Base-by-base conservation (phyloP, 176 grass and related monocot species). In the Leersia perrieri region DNA sequence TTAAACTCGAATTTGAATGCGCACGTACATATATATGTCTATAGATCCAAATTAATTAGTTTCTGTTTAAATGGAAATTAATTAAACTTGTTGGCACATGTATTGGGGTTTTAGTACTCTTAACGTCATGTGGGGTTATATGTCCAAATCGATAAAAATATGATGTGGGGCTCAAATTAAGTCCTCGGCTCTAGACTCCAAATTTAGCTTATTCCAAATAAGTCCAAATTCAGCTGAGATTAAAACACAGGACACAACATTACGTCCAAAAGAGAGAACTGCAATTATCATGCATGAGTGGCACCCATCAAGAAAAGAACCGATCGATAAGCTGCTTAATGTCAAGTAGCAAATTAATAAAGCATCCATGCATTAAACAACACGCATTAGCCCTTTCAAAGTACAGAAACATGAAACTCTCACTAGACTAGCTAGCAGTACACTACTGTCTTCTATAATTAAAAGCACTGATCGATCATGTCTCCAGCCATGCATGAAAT, bases 361-460 rank as follows among this genome's bases (percentile, higher is more conserved):
- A 88, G 70, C 81, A 44, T 30, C 69, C 78, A 69, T 77, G 44
- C 83, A 81, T 76, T 85, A 82, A 81, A 67, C 72, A 82, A 77
- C 74, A 75, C 57, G 27, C 73, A 66, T 72, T 57, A 60, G 42
- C 72, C 72, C 66, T 72, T 70, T 77, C 82, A 81, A 85, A 76
- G 81, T 75, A 74, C 87, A 81, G 60, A 63, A 80, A 28, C 72
- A 70, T 12, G 82, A 65, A 42, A 41, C 68, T 78, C 81, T 55
- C 65, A 11, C 47, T 69, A 77, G 44, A 26, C 31, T 64, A 31
- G 51, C 1, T 66, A 32, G 18, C 3, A 33, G 36, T 77, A 63
- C 10, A 79, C 63, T 41, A 79, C 38, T 70, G 74, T 80, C 76
- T 53, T 41, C 13, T 62, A 68, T 69, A 68, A 80, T 63, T 70